Conservation (phyloP, 2,329 filamentous ascomycete species). For the Diaporthe longicolla region DNA sequence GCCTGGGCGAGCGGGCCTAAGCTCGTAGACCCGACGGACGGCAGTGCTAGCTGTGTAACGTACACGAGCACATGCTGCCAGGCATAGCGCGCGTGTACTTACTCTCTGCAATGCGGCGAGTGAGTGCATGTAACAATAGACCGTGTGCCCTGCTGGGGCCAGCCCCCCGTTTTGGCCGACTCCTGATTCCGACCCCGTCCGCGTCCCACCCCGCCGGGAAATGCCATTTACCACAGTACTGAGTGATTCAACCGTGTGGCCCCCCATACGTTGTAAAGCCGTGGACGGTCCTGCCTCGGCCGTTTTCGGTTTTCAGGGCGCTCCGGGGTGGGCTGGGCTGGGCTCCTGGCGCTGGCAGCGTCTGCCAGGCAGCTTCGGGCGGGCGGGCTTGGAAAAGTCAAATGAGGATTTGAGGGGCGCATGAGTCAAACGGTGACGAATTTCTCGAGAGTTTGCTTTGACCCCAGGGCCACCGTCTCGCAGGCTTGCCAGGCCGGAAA, state of each 20-base stretch:
- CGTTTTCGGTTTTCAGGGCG: constrained; percentile 13
- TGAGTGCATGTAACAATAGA: not conserved
- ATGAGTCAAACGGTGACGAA: constrained; percentile 34
- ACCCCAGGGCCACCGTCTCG: constrained; percentile 27
- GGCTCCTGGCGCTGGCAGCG: constrained; percentile 1
- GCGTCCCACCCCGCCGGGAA: constrained; percentile 24
- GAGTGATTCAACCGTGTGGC: not conserved
- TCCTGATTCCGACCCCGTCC: constrained; percentile 14
- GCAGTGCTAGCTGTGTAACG: not conserved
- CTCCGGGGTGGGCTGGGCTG: constrained; percentile 3
- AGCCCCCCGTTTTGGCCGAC: constrained; percentile 10
- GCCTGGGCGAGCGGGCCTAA: constrained; percentile 25
- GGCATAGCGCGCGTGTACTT: not conserved
- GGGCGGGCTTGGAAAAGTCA: constrained; percentile 30
- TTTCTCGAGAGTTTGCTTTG: constrained; percentile 24
- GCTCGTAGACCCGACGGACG: constrained; percentile 19
- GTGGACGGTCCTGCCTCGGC: constrained; percentile 34
- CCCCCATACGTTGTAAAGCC: constrained; percentile 22
- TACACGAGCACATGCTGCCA: not conserved
- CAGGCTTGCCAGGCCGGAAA: constrained; percentile 20
- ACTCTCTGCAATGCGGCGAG: not conserved
- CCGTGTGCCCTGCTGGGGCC: not conserved
- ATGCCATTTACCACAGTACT: constrained; percentile 5
- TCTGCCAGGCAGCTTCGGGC: constrained; percentile 11
- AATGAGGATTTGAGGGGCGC: constrained; percentile 31